phyloP scores from a whole-genome alignment of 2,329 filamentous ascomycete species.

The Chaetomiaceae sp. region DNA sequence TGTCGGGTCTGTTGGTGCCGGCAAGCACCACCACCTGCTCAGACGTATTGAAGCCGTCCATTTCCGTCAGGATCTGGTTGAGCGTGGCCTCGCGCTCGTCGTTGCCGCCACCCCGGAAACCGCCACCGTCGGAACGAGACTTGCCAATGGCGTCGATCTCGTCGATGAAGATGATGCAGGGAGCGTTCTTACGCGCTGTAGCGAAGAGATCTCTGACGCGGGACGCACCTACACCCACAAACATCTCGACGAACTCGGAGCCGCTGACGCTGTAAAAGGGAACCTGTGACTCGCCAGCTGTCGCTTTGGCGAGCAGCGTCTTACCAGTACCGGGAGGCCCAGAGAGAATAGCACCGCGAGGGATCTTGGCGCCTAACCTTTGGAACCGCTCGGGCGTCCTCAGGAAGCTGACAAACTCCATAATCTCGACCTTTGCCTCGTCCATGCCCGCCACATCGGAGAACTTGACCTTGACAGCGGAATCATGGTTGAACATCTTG shows the following conservation, averaged over 20 bases:
- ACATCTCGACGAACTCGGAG: conserved; percentile 99
- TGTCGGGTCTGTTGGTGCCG: conserved; percentile 91
- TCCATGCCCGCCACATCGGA: conserved; percentile 96
- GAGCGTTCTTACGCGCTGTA: conserved; percentile 90
- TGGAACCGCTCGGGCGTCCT: conserved; percentile 91
- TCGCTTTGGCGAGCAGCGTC: conserved; percentile 93
- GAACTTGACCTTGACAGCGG: conserved; percentile 94
- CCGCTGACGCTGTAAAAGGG: conserved; percentile 98
- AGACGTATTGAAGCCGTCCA: conserved; percentile 97
- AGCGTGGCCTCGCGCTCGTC: conserved; percentile 96
- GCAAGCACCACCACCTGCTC: conserved; percentile 96
- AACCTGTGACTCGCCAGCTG: conserved; percentile 91
- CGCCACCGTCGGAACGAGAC: conserved; percentile 72
- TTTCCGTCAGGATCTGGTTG: conserved; percentile 97
- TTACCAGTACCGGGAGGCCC: conserved; percentile 99
- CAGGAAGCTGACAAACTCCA: conserved; percentile 98
- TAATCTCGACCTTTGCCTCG: conserved; percentile 95
- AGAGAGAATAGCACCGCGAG: conserved; percentile 90
- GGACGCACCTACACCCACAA: conserved; percentile 95
- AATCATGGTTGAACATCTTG: conserved; percentile 97
- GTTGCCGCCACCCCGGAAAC: conserved; percentile 85
- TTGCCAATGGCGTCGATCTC: conserved; percentile 98
- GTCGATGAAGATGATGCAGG: conserved; percentile 99
- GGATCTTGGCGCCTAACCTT: conserved; percentile 94
- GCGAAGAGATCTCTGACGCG: conserved; percentile 92